Evolutionary conservation across 495 filamentous ascomycete genomes (phyloP).

Genomic region (Chlorociboria aeruginascens): DNA sequence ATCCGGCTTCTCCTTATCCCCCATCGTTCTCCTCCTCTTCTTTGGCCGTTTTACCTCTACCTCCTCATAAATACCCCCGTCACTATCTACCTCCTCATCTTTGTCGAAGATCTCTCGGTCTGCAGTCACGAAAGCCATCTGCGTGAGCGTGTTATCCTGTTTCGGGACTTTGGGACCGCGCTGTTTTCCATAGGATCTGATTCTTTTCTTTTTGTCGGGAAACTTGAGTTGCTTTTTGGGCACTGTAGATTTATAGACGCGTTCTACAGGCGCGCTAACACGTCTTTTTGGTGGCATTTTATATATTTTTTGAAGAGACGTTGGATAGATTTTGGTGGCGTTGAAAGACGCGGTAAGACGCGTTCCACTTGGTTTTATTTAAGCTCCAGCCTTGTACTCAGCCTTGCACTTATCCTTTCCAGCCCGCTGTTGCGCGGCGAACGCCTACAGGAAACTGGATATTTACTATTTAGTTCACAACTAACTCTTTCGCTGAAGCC

Average conservation of each 20-base stretch:
- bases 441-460: too few relatives aligned
- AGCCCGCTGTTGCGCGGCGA: neutral
- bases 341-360: neutral
- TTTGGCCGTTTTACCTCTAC: conserved; percentile 19
- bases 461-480: too few relatives aligned
- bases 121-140: conserved; percentile 26
- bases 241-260: conserved; percentile 27
- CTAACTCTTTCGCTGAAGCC: too few relatives aligned
- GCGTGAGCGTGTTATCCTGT: conserved; percentile 35
- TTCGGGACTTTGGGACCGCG: conserved; percentile 15
- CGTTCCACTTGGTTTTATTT: neutral
- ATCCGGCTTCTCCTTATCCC: conserved; percentile 21
- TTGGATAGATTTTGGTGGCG: neutral
- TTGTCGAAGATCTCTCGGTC: conserved; percentile 8
- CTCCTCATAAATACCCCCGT: conserved; percentile 1
- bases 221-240: conserved; percentile 30
- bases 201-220: conserved; percentile 20
- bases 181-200: conserved; percentile 29
- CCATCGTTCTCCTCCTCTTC: conserved; percentile 35
- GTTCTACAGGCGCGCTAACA: conserved; percentile 8
- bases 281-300: conserved; percentile 11
- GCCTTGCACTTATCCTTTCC: neutral
- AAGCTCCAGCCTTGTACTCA: neutral
- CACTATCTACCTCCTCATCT: conserved; percentile 8
- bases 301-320: neutral